A percentile compares a stretch with the other conserved stretches of the same genome.
Evolutionary conservation across 345 rosid species (phyloP).

Genomic region (Citrus unshiu): DNA sequence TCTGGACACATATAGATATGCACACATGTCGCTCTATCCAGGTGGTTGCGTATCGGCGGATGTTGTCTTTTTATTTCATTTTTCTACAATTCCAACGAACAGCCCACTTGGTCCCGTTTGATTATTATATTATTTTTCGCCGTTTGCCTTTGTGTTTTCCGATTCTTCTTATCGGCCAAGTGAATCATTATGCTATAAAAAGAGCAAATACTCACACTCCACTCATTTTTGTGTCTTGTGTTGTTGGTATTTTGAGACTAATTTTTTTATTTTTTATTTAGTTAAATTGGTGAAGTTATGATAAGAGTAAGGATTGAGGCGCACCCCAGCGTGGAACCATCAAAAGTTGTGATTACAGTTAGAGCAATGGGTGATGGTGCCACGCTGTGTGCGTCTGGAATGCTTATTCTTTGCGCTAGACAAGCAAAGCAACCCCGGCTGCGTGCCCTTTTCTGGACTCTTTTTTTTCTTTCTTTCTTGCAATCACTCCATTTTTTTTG

Average conservation of each 20-base stretch:
- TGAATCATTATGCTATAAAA: not conserved
- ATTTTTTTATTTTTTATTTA: rapidly evolving
- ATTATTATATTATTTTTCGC: not conserved
- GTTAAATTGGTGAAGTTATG: not conserved
- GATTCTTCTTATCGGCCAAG: not conserved
- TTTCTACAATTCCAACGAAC: not conserved
- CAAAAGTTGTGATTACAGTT: slow-evolving; percentile 3
- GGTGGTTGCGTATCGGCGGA: not conserved
- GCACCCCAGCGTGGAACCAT: slow-evolving; percentile 19
- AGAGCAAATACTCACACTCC: slow-evolving; percentile 13
- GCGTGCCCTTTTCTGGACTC: not conserved
- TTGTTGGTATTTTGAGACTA: too few species aligned
- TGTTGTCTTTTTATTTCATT: not conserved
- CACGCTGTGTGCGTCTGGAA: slow-evolving; percentile 37
- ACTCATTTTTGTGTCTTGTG: too few species aligned
- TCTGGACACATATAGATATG: not conserved
- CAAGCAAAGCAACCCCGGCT: not conserved
- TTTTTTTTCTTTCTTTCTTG: too few species aligned
- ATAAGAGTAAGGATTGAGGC: slow-evolving; percentile 15
- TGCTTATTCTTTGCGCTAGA: not conserved
- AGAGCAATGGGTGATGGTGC: slow-evolving; percentile 22
- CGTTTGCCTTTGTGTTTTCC: not conserved
- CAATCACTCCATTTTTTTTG: too few species aligned
- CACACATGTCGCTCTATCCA: not conserved
- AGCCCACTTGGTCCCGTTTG: not conserved